Evolutionary conservation across 2,329 filamentous ascomycete species (phyloP).

Genomic region (Chaetothyriales sp.): DNA sequence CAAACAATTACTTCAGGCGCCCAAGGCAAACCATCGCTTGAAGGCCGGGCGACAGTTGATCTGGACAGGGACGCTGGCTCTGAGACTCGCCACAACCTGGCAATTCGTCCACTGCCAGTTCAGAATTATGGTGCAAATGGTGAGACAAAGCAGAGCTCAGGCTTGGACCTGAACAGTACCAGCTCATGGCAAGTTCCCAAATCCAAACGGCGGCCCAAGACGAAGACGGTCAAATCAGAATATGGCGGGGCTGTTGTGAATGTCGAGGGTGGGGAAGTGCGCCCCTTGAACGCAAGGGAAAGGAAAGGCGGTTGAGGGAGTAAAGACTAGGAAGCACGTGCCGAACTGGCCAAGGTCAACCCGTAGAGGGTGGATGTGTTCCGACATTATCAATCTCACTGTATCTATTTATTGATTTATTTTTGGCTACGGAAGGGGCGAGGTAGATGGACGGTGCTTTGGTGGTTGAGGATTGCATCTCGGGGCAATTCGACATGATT

Average conservation of each 20-base stretch:
- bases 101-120: background rate
- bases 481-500: background rate
- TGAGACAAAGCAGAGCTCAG: background rate
- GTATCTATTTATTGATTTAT: conserved; percentile 13
- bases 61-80: background rate
- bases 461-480: background rate
- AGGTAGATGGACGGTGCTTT: conserved; percentile 10
- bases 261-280: conserved; percentile 23
- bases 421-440: conserved; percentile 13
- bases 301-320: conserved; percentile 30
- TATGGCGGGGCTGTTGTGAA: conserved; percentile 20
- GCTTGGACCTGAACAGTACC: background rate
- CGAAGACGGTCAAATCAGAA: conserved; percentile 23
- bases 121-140: background rate
- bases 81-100: background rate
- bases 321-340: background rate
- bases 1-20: conserved; percentile 12
- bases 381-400: background rate
- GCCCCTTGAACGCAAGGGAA: conserved; percentile 29
- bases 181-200: conserved; percentile 28
- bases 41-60: background rate
- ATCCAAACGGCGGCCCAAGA: conserved; percentile 31
- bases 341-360: background rate
- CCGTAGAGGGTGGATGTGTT: background rate
- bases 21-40: background rate